phyloP scores from a whole-genome alignment of 768 basidiomycete genomes.

The Boletus eberwhitei region DNA sequence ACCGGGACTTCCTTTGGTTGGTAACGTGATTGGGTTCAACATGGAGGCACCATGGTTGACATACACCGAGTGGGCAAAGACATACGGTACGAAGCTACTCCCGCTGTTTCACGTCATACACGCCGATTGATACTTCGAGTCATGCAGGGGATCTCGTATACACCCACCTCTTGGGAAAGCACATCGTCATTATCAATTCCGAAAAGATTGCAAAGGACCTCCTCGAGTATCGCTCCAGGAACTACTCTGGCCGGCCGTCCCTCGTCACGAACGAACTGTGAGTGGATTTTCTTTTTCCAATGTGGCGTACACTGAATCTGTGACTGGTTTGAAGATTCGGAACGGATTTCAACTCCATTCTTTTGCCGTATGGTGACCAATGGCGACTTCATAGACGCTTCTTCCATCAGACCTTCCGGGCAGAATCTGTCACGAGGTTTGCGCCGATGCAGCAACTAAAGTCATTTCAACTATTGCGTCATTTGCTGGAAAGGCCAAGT shows the following conservation, averaged over 20 bases:
- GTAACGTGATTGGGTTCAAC: slow-evolving; percentile 37
- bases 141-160: slow-evolving; percentile 42
- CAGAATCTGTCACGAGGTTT: slow-evolving; percentile 16
- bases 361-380: slow-evolving; percentile 27
- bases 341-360: slow-evolving; percentile 14
- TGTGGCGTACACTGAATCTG: neutral
- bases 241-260: slow-evolving; percentile 50
- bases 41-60: slow-evolving; percentile 32
- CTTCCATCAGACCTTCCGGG: slow-evolving; percentile 22
- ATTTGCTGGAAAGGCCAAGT: slow-evolving; percentile 30
- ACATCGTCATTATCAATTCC: slow-evolving; percentile 43
- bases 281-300: neutral
- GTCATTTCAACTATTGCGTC: slow-evolving; percentile 27
- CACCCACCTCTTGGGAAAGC: slow-evolving; percentile 43
- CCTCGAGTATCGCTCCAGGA: slow-evolving; percentile 42
- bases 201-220: slow-evolving; percentile 42
- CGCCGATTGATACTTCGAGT: neutral
- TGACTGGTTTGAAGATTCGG: slow-evolving; percentile 5
- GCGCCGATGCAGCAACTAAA: slow-evolving; percentile 28
- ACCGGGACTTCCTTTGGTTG: slow-evolving; percentile 33
- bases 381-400: slow-evolving; percentile 31
- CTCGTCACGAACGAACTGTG: slow-evolving; percentile 16
- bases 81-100: slow-evolving; percentile 24
- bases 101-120: neutral
- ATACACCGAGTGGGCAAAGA: slow-evolving; percentile 36